Evolutionary conservation across 345 rosid species (phyloP).

Genomic region (Eucalyptus grandis): DNA sequence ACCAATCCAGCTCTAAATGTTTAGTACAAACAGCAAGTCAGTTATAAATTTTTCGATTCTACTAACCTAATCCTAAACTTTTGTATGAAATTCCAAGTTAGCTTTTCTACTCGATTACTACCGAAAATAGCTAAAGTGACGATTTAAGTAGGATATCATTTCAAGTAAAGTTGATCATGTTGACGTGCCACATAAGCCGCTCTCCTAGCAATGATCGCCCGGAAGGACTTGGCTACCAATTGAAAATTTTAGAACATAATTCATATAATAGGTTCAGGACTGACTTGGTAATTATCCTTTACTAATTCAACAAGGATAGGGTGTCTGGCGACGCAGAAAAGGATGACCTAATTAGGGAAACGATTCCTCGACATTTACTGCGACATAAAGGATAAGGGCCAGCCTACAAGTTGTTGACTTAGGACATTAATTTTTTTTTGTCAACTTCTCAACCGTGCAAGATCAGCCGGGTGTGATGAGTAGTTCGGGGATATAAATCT

Average conservation of each 20-base stretch:
- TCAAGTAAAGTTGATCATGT: neutral
- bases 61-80: fast-evolving
- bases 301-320: neutral
- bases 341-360: neutral
- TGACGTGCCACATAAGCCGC: fast-evolving
- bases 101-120: fast-evolving
- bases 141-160: neutral
- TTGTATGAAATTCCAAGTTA: fast-evolving
- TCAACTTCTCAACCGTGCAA: neutral
- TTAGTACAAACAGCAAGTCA: neutral
- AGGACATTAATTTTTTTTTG: neutral
- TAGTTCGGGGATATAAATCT: neutral
- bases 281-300: too few relatives aligned
- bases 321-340: neutral
- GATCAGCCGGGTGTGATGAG: neutral
- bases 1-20: neutral
- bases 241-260: neutral
- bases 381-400: neutral
- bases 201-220: fast-evolving
- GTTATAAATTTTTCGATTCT: neutral
- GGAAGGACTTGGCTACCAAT: neutral
- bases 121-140: fast-evolving
- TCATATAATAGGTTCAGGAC: too few relatives aligned
- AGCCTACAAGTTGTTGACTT: neutral
- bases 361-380: neutral